These are phyloP conservation scores for Eutypa lata DNA, from an alignment of 2,329 filamentous ascomycete species.

Conservation along the genomic window DNA sequence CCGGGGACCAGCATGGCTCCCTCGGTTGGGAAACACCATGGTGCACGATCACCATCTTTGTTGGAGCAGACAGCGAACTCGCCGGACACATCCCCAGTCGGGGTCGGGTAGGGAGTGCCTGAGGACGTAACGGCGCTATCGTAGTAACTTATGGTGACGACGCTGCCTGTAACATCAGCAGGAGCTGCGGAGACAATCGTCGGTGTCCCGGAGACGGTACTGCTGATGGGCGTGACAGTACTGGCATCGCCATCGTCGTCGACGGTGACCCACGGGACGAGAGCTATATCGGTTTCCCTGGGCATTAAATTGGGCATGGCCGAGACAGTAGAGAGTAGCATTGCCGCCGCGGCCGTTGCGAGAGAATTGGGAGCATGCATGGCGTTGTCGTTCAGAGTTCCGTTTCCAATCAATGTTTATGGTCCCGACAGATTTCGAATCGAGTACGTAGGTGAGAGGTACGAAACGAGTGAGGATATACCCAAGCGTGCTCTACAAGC, in stretches of 20 bases:
- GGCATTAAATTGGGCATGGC: constrained; percentile 22
- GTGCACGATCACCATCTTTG: constrained; percentile 41
- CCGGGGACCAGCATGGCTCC: constrained; percentile 42
- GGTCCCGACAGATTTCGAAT: no score
- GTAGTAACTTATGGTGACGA: constrained; percentile 30
- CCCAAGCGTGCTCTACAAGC: neutral
- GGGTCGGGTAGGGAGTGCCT: constrained; percentile 42
- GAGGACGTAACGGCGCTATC: constrained; percentile 32
- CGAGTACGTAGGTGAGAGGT: neutral
- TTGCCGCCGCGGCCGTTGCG: constrained; percentile 9
- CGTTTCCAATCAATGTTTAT: neutral
- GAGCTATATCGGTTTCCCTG: constrained; percentile 27
- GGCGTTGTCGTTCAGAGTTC: neutral
- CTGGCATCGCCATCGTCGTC: constrained; percentile 42
- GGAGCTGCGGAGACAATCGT: constrained; percentile 36
- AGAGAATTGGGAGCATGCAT: constrained; percentile 19
- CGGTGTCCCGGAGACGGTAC: constrained; percentile 44
- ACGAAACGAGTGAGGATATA: neutral
- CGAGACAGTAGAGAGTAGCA: constrained; percentile 21
- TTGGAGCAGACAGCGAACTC: constrained; percentile 51
- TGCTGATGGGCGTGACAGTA: constrained; percentile 48
- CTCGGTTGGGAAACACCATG: constrained; percentile 48
- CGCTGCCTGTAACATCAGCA: constrained; percentile 38
- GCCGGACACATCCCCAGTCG: constrained; percentile 39
- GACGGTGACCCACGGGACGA: constrained; percentile 51